Evolutionary conservation across 2,329 filamentous ascomycete species (phyloP).

Genomic region (Sordariomycetes sp.): DNA sequence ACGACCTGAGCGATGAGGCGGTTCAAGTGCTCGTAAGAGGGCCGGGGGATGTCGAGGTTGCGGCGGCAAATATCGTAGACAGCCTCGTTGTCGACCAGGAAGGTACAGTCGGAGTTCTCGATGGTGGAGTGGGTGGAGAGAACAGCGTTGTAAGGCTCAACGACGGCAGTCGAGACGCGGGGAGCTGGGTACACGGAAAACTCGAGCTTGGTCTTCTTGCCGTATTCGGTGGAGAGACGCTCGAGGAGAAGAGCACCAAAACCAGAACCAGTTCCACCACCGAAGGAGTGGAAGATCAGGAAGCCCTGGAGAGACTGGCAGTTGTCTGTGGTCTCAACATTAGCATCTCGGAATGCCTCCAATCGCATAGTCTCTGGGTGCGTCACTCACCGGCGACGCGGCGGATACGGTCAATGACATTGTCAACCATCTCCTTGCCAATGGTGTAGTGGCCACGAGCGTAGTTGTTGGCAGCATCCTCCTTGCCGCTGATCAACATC

Average conservation of each 20-base stretch:
- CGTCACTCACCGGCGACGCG: conserved; percentile 54
- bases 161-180: conserved; percentile 59
- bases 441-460: conserved; percentile 69
- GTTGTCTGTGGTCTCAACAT: conserved; percentile 42
- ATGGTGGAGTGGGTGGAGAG: conserved; percentile 68
- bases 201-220: conserved; percentile 71
- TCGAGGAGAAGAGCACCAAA: conserved; percentile 65
- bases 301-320: conserved; percentile 66
- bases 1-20: conserved; percentile 66
- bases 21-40: conserved; percentile 64
- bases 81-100: conserved; percentile 67
- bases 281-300: conserved; percentile 68
- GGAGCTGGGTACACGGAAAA: conserved; percentile 65
- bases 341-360: neutral
- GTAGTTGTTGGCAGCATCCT: conserved; percentile 72
- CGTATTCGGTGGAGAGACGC: conserved; percentile 64
- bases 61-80: conserved; percentile 69
- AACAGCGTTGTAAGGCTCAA: conserved; percentile 68
- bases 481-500: conserved; percentile 64
- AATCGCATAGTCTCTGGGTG: neutral
- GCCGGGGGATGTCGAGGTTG: conserved; percentile 61
- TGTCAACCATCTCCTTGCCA: conserved; percentile 68
- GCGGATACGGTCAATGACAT: conserved; percentile 60
- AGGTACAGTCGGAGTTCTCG: conserved; percentile 72
- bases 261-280: conserved; percentile 63